Base-by-base conservation (phyloP, 2,329 filamentous ascomycete genomes). In the Incumbomyces delicatus region DNA sequence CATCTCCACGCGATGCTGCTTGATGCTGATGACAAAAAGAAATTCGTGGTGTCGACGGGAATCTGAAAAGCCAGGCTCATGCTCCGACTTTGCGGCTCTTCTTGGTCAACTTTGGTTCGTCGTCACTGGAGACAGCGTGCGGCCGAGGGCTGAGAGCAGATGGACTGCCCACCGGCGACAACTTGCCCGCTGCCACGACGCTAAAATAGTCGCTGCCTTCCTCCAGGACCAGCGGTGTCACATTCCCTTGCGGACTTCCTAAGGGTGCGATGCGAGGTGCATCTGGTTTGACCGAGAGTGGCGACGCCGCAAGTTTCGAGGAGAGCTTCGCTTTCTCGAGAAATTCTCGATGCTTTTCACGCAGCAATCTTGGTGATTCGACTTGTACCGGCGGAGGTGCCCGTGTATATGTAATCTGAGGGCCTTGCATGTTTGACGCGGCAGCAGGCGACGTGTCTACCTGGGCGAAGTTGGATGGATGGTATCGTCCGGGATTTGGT, bases 201-300 rank as follows among this genome's bases (percentile, higher is more conserved):
- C 49, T 41, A 10, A 71, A 58, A 47, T 71, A 71, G 41, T 64
- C 65, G 35, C 52, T 55, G n/a, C 49, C 53, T 46, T 65, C 62
- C 44, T 65, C 62, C 7, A 72, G 58, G 1, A 60, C 63, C 40
- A 72, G 55, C 11, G 69, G 69, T 3, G 69, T 71, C 31, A 72
- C 69, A 0, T 67, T 66, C 1, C 68, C 69, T 14, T 56, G 56
- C 1, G 69, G 68, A 43, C 68, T 72, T 31, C 63, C 61, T 10
- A 70, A 59, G 16, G 69, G 69, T 39, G 69, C 66, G 13, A 72
- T 54, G 5, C 67, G 64, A 6, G 69, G 69, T 13, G 67, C 66
- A 10, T 64, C 63, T n/a, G 68, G 69, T 56, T 63, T 57, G 56
- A 58, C 36, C 51, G 57, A 27, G 49, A 54, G 46, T 40, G 56